phyloP scores from a whole-genome alignment of 1,139 yeast genomes.

The Lipomyces yarrowii region DNA sequence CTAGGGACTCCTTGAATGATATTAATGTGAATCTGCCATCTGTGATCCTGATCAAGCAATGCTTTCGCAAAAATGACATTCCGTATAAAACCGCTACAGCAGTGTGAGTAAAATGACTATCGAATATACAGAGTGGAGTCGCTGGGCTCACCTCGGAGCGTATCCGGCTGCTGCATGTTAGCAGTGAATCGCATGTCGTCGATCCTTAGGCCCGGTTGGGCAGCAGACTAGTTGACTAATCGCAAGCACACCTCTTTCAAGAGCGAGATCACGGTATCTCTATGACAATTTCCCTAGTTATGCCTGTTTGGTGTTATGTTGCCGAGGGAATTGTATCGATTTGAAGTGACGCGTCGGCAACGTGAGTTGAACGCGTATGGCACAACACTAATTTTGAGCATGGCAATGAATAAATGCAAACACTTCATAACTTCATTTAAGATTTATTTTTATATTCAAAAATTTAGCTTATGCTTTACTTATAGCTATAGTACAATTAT shows the following conservation, averaged over 20 bases:
- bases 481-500: conserved; percentile 5
- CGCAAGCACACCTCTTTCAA: background rate
- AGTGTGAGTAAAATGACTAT: conserved; percentile 27
- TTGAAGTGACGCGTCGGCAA: background rate
- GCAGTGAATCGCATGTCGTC: conserved; percentile 33
- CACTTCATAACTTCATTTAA: too few relatives aligned
- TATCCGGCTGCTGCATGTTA: conserved; percentile 30
- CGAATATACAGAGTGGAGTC: conserved; percentile 6
- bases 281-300: background rate
- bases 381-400: background rate
- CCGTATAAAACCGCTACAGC: conserved; percentile 36
- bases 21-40: background rate
- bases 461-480: background rate
- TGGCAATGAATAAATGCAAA: background rate
- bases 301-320: background rate
- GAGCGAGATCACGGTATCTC: background rate
- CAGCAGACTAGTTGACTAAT: background rate
- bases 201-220: background rate
- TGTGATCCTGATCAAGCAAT: conserved; percentile 35
- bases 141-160: conserved; percentile 30
- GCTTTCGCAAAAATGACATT: conserved; percentile 35
- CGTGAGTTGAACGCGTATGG: background rate
- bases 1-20: conserved; percentile 23
- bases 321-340: background rate
- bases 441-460: too few relatives aligned